phyloP scores from a whole-genome alignment of 1,284 basidiomycete species.

The Trichosporon asahii region DNA sequence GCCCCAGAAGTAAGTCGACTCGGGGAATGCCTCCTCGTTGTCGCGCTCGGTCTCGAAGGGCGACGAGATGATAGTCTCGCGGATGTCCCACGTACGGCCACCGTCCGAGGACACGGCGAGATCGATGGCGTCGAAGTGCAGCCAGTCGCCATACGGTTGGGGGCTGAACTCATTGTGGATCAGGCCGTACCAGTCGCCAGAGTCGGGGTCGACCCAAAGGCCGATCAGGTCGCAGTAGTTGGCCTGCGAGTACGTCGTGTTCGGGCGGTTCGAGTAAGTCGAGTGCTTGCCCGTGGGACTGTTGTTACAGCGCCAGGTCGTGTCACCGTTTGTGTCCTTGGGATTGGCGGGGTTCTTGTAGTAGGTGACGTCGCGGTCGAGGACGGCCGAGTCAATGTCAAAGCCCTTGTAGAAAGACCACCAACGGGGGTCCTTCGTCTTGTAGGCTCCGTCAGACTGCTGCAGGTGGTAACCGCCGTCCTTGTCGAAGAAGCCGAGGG shows the following conservation, averaged over 20 bases:
- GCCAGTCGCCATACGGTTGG: conserved; percentile 11
- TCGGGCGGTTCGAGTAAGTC: conserved; percentile 1
- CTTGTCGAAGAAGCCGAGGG: conserved; percentile 13
- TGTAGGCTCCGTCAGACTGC: conserved; percentile 6
- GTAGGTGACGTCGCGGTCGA: neutral
- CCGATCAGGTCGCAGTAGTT: conserved; percentile 21
- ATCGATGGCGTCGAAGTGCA: conserved; percentile 18
- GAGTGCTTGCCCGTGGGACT: conserved; percentile 10
- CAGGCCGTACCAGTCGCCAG: conserved; percentile 8
- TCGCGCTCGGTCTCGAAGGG: conserved; percentile 9
- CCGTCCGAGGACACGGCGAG: conserved; percentile 6
- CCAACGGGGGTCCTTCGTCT: neutral
- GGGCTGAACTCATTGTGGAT: conserved; percentile 18
- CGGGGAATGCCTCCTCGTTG: conserved; percentile 2
- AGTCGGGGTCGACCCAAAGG: conserved; percentile 16
- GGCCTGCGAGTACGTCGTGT: conserved; percentile 1
- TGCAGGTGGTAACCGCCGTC: conserved; percentile 14
- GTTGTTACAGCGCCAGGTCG: conserved; percentile 19
- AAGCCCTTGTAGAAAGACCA: conserved; percentile 11
- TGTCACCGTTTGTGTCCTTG: conserved; percentile 12
- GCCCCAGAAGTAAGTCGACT: conserved; percentile 14
- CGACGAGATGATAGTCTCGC: conserved; percentile 8
- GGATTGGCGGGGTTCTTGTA: conserved; percentile 9
- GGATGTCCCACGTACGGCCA: conserved; percentile 14
- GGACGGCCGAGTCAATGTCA: conserved; percentile 8